Percentiles rank a stretch among this genome's conserved stretches.
These are phyloP conservation scores for Aspergillus thermomutatus DNA, from an alignment of 2,329 filamentous ascomycete species.

Conservation along the genomic window DNA sequence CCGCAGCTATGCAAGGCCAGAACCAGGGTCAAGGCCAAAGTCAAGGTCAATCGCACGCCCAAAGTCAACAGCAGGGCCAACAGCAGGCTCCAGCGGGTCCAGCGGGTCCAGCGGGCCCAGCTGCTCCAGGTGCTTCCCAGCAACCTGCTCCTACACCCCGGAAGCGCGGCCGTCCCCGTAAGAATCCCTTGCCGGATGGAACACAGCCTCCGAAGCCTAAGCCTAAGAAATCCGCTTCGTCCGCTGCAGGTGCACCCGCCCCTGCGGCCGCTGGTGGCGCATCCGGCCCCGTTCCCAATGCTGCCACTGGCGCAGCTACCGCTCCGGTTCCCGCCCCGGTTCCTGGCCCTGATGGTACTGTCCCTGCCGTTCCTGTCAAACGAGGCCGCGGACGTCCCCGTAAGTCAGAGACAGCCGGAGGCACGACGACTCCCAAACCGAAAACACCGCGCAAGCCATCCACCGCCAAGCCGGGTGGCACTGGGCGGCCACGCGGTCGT, in stretches of 20 bases:
- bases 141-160: constrained; percentile 9
- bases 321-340: constrained; percentile 3
- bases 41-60: constrained; percentile 16
- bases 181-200: constrained; percentile 7
- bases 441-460: constrained; percentile 14
- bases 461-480: constrained; percentile 22
- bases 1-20: background rate
- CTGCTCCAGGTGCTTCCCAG: constrained; percentile 1
- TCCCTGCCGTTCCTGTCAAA: constrained; percentile 14
- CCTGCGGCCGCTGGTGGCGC: background rate
- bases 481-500: constrained; percentile 31
- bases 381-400: constrained; percentile 23
- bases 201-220: constrained; percentile 14
- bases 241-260: background rate
- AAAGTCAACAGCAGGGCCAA: constrained; percentile 6
- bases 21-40: background rate
- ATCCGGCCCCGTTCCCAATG: background rate
- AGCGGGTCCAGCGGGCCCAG: constrained; percentile 3
- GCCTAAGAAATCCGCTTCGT: constrained; percentile 12
- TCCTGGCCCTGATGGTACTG: constrained; percentile 14
- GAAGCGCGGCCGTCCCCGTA: constrained; percentile 32
- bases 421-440: constrained; percentile 18
- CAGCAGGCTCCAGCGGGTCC: background rate
- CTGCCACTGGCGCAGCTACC: background rate
- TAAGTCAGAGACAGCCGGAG: constrained; percentile 17